A percentile compares a stretch with the other conserved stretches of the same genome.
phyloP scores from a whole-genome alignment of 2,329 filamentous ascomycete species.

The Phialophora expanda region DNA sequence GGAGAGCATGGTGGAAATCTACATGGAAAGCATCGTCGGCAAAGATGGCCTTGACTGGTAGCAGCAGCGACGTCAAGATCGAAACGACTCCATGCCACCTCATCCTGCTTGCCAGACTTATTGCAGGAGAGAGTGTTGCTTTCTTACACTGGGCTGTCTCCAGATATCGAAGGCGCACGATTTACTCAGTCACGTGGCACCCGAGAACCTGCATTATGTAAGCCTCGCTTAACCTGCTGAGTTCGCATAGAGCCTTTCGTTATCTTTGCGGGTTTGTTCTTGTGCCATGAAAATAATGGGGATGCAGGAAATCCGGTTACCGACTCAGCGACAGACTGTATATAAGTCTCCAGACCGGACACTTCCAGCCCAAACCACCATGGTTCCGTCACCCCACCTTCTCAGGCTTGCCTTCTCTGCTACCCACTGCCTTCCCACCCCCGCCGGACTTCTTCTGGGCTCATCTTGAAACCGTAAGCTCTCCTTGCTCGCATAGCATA shows the following conservation, averaged over 20 bases:
- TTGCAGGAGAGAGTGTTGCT: conserved; percentile 8
- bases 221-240: conserved; percentile 11
- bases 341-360: conserved; percentile 16
- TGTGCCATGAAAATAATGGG: background rate
- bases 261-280: background rate
- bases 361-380: conserved; percentile 36
- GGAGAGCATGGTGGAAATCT: conserved; percentile 89
- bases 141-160: background rate
- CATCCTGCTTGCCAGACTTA: conserved; percentile 31
- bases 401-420: conserved; percentile 41
- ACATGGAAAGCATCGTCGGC: conserved; percentile 87
- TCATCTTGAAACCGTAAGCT: conserved; percentile 41
- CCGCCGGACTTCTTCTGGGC: conserved; percentile 27
- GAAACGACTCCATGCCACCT: conserved; percentile 32
- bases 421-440: conserved; percentile 14
- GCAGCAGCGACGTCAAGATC: conserved; percentile 21
- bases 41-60: conserved; percentile 64
- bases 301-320: background rate
- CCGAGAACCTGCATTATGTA: background rate
- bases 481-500: conserved; percentile 42
- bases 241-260: background rate
- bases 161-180: background rate
- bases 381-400: conserved; percentile 41
- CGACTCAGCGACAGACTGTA: conserved; percentile 3
- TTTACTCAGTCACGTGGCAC: background rate